These are phyloP conservation scores for Phymatotrichopsis omnivora DNA, from an alignment of 2,329 filamentous ascomycete species.

Conservation along the genomic window DNA sequence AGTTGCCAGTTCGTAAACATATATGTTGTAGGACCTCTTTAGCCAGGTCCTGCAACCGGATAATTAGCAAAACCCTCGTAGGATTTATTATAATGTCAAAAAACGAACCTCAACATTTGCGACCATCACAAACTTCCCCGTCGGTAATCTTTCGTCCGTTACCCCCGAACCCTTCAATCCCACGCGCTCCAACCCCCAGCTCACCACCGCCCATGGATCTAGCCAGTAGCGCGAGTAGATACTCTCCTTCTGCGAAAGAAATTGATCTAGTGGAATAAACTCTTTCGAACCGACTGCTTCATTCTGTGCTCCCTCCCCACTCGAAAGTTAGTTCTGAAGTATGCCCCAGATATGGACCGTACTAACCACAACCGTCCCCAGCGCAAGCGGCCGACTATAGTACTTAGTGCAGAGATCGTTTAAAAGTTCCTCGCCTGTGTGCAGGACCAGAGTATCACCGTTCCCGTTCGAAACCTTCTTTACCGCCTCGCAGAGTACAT, in stretches of 20 bases:
- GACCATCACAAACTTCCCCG: conserved; percentile 40
- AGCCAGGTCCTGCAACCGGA: conserved; percentile 40
- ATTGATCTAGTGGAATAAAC: conserved; percentile 61
- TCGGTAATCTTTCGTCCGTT: conserved; percentile 34
- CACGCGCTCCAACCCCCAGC: conserved; percentile 27
- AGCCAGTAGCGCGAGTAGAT: conserved; percentile 53
- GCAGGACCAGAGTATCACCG: conserved; percentile 49
- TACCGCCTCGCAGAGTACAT: conserved; percentile 59
- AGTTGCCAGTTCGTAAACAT: conserved; percentile 40
- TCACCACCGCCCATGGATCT: conserved; percentile 28
- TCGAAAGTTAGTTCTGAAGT: background rate
- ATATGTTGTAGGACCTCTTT: conserved; percentile 44
- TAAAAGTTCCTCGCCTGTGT: conserved; percentile 53
- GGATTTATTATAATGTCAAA: conserved; percentile 29
- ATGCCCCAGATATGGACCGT: no score
- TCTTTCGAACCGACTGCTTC: conserved; percentile 62
- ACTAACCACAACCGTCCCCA: conserved; percentile 58
- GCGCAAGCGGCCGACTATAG: conserved; percentile 68
- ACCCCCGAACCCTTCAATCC: conserved; percentile 30
- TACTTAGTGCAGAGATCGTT: conserved; percentile 63
- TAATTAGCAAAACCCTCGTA: conserved; percentile 1
- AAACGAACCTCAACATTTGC: conserved; percentile 46
- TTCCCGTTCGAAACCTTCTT: no score
- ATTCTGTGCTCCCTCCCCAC: conserved; percentile 35
- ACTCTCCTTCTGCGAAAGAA: conserved; percentile 53